Conservation (phyloP, 2,329 filamentous ascomycete genomes). For the Colletotrichum cereale region DNA sequence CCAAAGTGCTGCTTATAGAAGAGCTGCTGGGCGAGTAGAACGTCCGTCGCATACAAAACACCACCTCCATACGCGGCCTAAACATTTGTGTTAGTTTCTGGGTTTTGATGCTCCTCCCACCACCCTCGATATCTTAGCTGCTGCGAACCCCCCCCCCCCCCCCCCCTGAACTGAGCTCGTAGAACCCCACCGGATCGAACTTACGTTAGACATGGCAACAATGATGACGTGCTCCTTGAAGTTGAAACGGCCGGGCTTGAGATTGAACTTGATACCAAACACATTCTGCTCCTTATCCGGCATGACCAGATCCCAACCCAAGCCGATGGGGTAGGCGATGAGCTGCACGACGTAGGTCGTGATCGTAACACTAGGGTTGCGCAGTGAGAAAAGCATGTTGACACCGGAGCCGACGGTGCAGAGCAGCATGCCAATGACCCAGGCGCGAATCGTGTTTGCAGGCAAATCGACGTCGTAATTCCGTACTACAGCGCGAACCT, state of each 20-base stretch:
- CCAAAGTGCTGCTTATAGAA: slow-evolving; percentile 66
- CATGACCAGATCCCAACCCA: slow-evolving; percentile 67
- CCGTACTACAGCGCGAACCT: slow-evolving; percentile 74
- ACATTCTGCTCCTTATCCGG: slow-evolving; percentile 65
- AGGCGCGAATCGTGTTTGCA: slow-evolving; percentile 74
- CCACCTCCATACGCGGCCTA: slow-evolving; percentile 70
- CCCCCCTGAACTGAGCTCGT: neutral
- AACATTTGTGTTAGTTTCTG: slow-evolving; percentile 40
- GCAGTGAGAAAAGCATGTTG: slow-evolving; percentile 72
- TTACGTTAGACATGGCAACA: slow-evolving; percentile 74
- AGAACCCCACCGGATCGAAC: slow-evolving; percentile 43
- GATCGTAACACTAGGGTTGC: slow-evolving; percentile 70
- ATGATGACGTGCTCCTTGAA: slow-evolving; percentile 73
- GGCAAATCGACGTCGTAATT: slow-evolving; percentile 75
- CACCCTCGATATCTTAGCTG: slow-evolving; percentile 12
- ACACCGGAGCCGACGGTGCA: slow-evolving; percentile 72
- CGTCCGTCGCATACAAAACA: slow-evolving; percentile 60
- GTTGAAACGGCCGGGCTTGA: slow-evolving; percentile 70
- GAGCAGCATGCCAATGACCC: slow-evolving; percentile 71
- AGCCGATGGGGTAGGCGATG: slow-evolving; percentile 70
- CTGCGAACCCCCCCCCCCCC: neutral
- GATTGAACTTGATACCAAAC: slow-evolving; percentile 66
- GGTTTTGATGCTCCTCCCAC: slow-evolving; percentile 2
- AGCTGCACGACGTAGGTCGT: slow-evolving; percentile 74
- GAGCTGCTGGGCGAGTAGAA: slow-evolving; percentile 56